phyloP scores from a whole-genome alignment of 106 monocot species.

The Acorus gramineus region DNA sequence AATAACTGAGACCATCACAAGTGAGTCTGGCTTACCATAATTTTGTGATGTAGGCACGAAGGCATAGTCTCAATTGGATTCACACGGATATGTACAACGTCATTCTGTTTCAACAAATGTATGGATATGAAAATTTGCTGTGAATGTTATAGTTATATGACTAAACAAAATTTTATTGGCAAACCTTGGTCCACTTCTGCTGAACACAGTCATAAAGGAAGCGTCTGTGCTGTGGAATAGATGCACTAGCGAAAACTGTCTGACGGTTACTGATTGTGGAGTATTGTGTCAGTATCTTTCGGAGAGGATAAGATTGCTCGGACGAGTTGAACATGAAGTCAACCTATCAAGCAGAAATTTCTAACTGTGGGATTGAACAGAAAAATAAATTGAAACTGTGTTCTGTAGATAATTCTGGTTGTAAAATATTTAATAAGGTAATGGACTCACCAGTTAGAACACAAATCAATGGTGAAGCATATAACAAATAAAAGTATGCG shows the following conservation, averaged over 20 bases:
- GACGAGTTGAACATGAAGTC: conserved; percentile 82
- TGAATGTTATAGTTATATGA: neutral
- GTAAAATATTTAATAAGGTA: neutral
- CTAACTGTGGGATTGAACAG: too few species aligned
- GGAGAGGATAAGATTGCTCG: conserved; percentile 63
- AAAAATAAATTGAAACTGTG: too few species aligned
- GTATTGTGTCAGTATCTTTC: conserved; percentile 67
- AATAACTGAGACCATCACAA: too few species aligned
- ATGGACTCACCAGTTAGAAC: neutral
- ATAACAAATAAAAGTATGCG: neutral
- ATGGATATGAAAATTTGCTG: conserved; percentile 1
- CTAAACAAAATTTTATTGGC: neutral
- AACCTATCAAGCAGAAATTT: conserved; percentile 31
- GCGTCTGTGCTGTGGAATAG: conserved; percentile 89
- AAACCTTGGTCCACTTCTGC: conserved; percentile 97
- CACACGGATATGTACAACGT: conserved; percentile 86
- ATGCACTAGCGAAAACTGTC: conserved; percentile 86
- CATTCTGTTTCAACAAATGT: conserved; percentile 31
- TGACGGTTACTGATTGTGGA: conserved; percentile 58
- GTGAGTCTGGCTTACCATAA: conserved; percentile 44
- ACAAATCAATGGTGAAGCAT: neutral
- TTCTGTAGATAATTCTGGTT: too few species aligned
- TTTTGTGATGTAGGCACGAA: conserved; percentile 56
- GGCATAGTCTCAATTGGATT: conserved; percentile 87
- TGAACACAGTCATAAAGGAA: conserved; percentile 80